phyloP scores from a whole-genome alignment of 768 basidiomycete species.

The Lepiota venenata region DNA sequence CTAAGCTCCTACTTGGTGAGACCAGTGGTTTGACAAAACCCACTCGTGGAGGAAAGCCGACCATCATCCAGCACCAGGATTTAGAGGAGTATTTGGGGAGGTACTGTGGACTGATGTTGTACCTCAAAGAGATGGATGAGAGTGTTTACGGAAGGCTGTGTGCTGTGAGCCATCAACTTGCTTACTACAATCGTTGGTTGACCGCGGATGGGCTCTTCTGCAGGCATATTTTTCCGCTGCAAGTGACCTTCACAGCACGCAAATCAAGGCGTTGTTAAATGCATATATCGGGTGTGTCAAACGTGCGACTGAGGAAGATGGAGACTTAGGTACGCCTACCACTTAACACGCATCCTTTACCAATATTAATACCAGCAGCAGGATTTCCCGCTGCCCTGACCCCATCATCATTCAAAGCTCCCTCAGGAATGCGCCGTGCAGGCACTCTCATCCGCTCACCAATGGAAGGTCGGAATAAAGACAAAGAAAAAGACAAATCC shows the following conservation, averaged over 20 bases:
- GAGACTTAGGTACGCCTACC: constrained; percentile 55
- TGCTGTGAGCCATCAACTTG: constrained; percentile 55
- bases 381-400: constrained; percentile 43
- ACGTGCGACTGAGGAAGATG: constrained; percentile 68
- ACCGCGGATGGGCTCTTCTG: not conserved
- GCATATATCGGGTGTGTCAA: constrained; percentile 58
- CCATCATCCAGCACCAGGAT: constrained; percentile 58
- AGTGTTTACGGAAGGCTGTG: constrained; percentile 83
- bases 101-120: constrained; percentile 88
- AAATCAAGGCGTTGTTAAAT: constrained; percentile 73
- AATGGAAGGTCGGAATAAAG: constrained; percentile 56
- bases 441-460: constrained; percentile 84
- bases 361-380: constrained; percentile 18
- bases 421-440: constrained; percentile 70
- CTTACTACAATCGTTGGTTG: constrained; percentile 6
- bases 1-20: constrained; percentile 65
- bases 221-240: constrained; percentile 90
- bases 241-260: constrained; percentile 77
- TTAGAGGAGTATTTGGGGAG: constrained; percentile 83
- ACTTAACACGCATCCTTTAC: not conserved
- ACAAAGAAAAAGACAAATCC: constrained; percentile 51
- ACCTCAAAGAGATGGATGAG: constrained; percentile 97
- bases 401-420: constrained; percentile 43
- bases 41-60: constrained; percentile 37
- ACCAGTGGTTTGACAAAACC: constrained; percentile 51